Base-by-base conservation (phyloP, 163 green algal species). In the Chlorella variabilis region DNA sequence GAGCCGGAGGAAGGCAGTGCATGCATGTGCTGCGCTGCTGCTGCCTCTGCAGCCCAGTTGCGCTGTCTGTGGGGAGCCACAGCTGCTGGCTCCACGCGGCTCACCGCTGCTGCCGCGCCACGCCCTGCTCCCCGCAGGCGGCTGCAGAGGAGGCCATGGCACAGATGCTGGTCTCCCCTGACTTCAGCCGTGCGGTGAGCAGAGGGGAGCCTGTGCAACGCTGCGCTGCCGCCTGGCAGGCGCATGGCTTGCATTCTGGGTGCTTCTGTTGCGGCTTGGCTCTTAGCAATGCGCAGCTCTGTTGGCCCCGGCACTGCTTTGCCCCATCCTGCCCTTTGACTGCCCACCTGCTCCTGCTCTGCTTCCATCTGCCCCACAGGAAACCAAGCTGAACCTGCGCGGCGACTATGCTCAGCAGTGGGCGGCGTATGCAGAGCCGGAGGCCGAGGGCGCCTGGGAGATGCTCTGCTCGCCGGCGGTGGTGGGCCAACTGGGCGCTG, bases 321-420 rank as follows among this genome's bases (percentile, higher is more conserved):
- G n/a, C n/a, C n/a, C n/a, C n/a, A n/a, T n/a, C n/a, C n/a, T n/a
- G n/a, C n/a, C n/a, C n/a, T n/a, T n/a, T n/a, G n/a, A n/a, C n/a
- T n/a, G n/a, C n/a, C n/a, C n/a, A n/a, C n/a, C n/a, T n/a, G n/a
- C n/a, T n/a, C n/a, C n/a, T 15, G 9, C 8, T 31, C 62, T 27
- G 13, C n/a, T 48, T 7, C 25, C 42, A 77, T 33, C 5, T 9
- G 27, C 27, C 27, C 21, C 62, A 21, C 63, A 84, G 75, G 67
- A 61, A 5, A 93, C 89, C 2, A 95, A 95, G 66, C 58, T 41
- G 6, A 67, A 70, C 33, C 54, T 92, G 38, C 71, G 84, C 8
- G 78, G 68, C 25, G 81, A 88, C 29, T 90, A 92, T 75, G 81
- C 78, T 5, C 8, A 66, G 27, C 71, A 87, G 27, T 93, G 89